Conservation (phyloP, 73 alveolate genomes). For the Stentor roeselii region DNA sequence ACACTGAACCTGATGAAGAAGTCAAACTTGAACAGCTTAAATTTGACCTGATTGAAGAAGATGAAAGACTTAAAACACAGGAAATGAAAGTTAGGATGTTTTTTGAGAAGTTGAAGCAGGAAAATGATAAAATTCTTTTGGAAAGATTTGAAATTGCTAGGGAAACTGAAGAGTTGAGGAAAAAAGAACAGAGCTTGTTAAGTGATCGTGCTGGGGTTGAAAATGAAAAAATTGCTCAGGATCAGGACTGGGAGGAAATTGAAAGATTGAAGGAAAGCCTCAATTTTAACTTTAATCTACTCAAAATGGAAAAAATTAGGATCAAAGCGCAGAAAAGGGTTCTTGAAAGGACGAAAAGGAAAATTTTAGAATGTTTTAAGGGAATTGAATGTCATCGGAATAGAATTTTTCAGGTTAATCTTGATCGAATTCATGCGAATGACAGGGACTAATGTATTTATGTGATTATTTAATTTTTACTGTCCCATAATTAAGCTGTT, state of each 20-base stretch:
- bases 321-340: not conserved
- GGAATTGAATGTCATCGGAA: not conserved
- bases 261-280: not conserved
- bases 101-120: not conserved
- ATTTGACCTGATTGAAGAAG: not conserved
- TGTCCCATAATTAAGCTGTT: too few species aligned
- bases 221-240: not conserved
- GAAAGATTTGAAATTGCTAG: not conserved
- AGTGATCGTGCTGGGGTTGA: not conserved
- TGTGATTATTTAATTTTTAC: too few species aligned
- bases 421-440: not conserved
- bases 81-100: not conserved
- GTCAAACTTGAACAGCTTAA: not conserved
- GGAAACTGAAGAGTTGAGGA: not conserved
- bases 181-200: not conserved
- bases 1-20: not conserved
- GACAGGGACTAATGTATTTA: too few species aligned
- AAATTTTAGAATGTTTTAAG: not conserved
- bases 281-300: not conserved
- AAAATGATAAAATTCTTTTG: not conserved
- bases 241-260: not conserved
- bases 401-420: not conserved
- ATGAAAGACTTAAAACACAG: slow-evolving; percentile 5
- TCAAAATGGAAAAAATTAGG: not conserved
- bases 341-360: not conserved